These are phyloP conservation scores for Mycena belliarum DNA, from an alignment of 768 basidiomycete species.

Conservation along the genomic window DNA sequence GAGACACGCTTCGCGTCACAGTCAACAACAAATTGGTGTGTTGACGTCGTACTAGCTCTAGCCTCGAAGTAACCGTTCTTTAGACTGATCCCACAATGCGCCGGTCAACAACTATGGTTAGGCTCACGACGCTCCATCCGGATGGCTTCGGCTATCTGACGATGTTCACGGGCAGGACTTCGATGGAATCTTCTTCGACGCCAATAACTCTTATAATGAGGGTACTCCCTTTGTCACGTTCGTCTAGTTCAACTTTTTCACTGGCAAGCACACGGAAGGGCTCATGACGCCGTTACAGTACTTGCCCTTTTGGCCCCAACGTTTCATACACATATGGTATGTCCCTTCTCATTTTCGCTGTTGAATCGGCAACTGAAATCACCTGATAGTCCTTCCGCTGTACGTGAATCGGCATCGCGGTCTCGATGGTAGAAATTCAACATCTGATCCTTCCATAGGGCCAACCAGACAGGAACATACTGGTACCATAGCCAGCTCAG, in stretches of 20 bases:
- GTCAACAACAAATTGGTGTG: slow-evolving; percentile 17
- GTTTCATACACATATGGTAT: background rate
- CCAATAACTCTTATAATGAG: background rate
- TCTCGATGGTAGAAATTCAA: too few relatives aligned
- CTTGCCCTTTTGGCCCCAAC: background rate
- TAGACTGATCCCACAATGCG: background rate
- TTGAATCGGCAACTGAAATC: background rate
- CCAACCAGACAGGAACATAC: slow-evolving; percentile 37
- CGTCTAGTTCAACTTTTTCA: background rate
- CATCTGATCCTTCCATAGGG: background rate
- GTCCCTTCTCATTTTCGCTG: too few relatives aligned
- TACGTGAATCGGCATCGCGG: background rate
- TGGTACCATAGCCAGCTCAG: slow-evolving; percentile 24
- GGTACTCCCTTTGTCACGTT: background rate
- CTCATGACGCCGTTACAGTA: background rate
- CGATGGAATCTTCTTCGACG: background rate
- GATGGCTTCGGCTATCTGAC: background rate
- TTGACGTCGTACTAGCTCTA: background rate
- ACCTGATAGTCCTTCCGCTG: slow-evolving; percentile 12
- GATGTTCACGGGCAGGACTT: background rate
- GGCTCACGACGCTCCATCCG: background rate
- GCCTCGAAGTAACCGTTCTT: too few relatives aligned
- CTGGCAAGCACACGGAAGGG: background rate
- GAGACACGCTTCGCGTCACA: background rate
- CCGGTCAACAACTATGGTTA: background rate